These are phyloP conservation scores for Aegilops umbellulata DNA, from an alignment of 176 grass and related monocot genomes.

Conservation along the genomic window DNA sequence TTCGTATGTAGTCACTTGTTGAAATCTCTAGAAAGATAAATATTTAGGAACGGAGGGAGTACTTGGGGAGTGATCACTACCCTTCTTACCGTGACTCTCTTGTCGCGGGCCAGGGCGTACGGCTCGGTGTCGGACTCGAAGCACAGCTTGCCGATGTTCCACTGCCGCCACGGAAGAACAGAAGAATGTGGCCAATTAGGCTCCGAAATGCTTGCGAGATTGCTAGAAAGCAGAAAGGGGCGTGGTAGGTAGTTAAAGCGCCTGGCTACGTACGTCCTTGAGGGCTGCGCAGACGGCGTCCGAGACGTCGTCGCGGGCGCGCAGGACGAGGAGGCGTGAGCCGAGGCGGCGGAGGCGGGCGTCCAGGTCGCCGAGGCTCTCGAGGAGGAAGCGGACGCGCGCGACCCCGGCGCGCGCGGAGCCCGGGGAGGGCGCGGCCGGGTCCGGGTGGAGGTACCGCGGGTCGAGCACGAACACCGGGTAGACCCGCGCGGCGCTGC, in stretches of 20 bases:
- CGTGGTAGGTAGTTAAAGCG: not conserved
- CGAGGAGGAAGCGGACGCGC: slow-evolving; percentile 79
- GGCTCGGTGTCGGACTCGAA: slow-evolving; percentile 89
- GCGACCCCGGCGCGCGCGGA: slow-evolving; percentile 62
- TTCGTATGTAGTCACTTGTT: too few species aligned
- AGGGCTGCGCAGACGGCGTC: slow-evolving; percentile 52
- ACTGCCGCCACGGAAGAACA: slow-evolving; percentile 45
- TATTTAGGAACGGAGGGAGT: too few species aligned
- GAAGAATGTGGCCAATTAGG: not conserved
- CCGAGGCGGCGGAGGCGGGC: slow-evolving; percentile 54
- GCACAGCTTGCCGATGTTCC: slow-evolving; percentile 85
- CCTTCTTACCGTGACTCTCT: slow-evolving; percentile 63
- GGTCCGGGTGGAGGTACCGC: slow-evolving; percentile 66
- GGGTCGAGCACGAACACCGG: slow-evolving; percentile 92
- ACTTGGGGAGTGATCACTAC: not conserved
- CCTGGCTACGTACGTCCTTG: slow-evolving; percentile 56
- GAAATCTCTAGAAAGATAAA: too few species aligned
- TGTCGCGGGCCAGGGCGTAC: slow-evolving; percentile 58
- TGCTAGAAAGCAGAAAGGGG: not conserved
- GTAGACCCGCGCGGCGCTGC: slow-evolving; percentile 46
- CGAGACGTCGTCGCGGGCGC: slow-evolving; percentile 56
- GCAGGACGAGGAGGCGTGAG: slow-evolving; percentile 72
- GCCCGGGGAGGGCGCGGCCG: slow-evolving; percentile 53
- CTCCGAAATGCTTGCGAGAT: not conserved
- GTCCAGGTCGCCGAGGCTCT: slow-evolving; percentile 84